Base-by-base conservation (phyloP, 2,329 filamentous ascomycete genomes). In the Aspergillus sp. region DNA sequence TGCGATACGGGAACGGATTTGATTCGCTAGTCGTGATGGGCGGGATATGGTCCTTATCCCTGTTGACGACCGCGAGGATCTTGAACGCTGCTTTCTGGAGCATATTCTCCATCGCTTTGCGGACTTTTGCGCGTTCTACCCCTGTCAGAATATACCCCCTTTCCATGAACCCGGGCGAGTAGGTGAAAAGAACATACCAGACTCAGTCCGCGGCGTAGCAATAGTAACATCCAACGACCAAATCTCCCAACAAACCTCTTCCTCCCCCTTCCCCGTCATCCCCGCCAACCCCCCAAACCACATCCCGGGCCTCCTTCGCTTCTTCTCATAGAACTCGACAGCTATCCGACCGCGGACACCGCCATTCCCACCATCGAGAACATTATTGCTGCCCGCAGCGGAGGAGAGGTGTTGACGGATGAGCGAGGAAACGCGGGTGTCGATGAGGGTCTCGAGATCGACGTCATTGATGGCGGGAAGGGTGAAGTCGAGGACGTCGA, bases 201-300 rank as follows among this genome's bases (percentile, higher is more conserved):
- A 87, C 62, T 97, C 91, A 9, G 88, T 95, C 62, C 86, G 77
- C 25, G 91, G 90, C 59, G 89, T 90, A 7, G 90, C 88, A 47
- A 96, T 83, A n/a, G 90, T 94, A 44, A 97, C 87, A 68, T 94
- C 88, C 56, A 98, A 73, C 41, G 87, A 89, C 93, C 93, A 98
- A 62, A 83, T 84, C 76, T 97, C 93, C 93, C 93, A 98, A 67
- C 90, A 95, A 15, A 96, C 83, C 67, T 96, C 90, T 66, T 97
- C 90, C 56, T 96, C 91, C 20, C 82, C 85, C 90, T 66, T 96
- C 90, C 56, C 96, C 90, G 22, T 82, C 85, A 83, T 84, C 5
- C 65, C 67, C 39, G 67, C 66, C 42, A 75, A 53, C 30, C 70
- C 72, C 3, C 68, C 64, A 57, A 90, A 85, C 68, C 88, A 76